These are phyloP conservation scores for Rhizopus arrhizus DNA, from an alignment of 371 early-diverging fungal species.

Conservation along the genomic window DNA sequence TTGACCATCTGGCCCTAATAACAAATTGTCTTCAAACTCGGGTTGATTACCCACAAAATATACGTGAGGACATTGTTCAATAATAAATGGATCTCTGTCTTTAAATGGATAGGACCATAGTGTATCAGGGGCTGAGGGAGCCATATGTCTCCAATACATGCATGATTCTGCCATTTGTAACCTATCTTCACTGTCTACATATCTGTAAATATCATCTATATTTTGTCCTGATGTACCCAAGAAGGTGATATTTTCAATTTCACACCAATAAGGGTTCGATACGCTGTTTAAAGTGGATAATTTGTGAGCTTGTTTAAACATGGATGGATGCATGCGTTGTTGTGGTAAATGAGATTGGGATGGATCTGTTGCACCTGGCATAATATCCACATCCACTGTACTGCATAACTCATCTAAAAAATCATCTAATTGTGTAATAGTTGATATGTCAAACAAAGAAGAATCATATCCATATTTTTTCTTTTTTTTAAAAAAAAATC, in stretches of 20 bases:
- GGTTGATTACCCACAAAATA: constrained; percentile 92
- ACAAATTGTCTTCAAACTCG: constrained; percentile 58
- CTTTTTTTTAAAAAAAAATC: constrained; percentile 6
- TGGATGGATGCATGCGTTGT: constrained; percentile 72
- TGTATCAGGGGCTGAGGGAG: constrained; percentile 93
- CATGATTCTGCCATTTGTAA: constrained; percentile 70
- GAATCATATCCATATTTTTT: constrained; percentile 64
- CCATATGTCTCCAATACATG: constrained; percentile 82
- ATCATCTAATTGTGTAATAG: constrained; percentile 55
- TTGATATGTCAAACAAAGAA: constrained; percentile 47
- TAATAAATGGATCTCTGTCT: constrained; percentile 83
- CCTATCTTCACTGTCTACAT: constrained; percentile 57
- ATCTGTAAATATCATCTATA: constrained; percentile 80
- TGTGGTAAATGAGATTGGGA: constrained; percentile 82
- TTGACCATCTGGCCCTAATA: constrained; percentile 52
- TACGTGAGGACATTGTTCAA: constrained; percentile 75
- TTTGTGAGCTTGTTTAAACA: constrained; percentile 63
- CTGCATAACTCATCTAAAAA: constrained; percentile 64
- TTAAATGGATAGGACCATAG: constrained; percentile 89
- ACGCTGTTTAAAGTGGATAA: constrained; percentile 65
- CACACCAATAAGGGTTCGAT: constrained; percentile 78
- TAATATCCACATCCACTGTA: constrained; percentile 72
- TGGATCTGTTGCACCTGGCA: constrained; percentile 87
- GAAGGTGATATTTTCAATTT: constrained; percentile 68
- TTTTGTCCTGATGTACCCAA: constrained; percentile 87